These are phyloP conservation scores for Coniochaeta hoffmannii DNA, from an alignment of 2,329 filamentous ascomycete species.

Conservation along the genomic window DNA sequence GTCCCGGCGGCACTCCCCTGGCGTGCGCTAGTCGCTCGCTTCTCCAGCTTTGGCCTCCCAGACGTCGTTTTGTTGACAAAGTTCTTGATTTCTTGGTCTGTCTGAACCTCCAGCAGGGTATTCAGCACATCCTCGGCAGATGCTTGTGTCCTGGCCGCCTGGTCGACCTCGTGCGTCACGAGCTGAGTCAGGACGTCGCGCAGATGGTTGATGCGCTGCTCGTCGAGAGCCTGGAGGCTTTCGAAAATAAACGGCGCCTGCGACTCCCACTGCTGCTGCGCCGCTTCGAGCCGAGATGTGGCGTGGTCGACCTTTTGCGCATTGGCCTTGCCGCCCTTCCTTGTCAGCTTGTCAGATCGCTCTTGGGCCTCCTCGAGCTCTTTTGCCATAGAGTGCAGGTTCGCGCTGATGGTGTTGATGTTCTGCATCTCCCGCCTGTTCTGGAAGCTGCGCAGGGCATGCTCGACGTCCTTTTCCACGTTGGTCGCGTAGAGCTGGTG, in stretches of 20 bases:
- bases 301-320: constrained; percentile 72
- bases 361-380: constrained; percentile 80
- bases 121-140: constrained; percentile 76
- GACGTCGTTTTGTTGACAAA: constrained; percentile 45
- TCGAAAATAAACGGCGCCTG: constrained; percentile 95
- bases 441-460: constrained; percentile 69
- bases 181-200: constrained; percentile 88
- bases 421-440: constrained; percentile 69
- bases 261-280: constrained; percentile 83
- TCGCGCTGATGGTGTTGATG: constrained; percentile 74
- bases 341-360: constrained; percentile 75
- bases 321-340: constrained; percentile 70
- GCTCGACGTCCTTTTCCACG: constrained; percentile 84
- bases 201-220: constrained; percentile 80
- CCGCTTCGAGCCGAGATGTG: constrained; percentile 63
- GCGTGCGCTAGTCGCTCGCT: constrained; percentile 23
- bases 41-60: constrained; percentile 36
- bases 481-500: constrained; percentile 74
- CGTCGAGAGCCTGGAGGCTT: constrained; percentile 82
- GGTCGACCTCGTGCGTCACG: constrained; percentile 86
- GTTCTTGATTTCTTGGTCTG: constrained; percentile 75
- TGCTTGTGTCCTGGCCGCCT: constrained; percentile 67
- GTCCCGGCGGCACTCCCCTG: constrained; percentile 27
- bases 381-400: constrained; percentile 71
- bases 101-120: constrained; percentile 77